Conservation (phyloP, 2,329 filamentous ascomycete genomes). For the Grosmannia clavigera region DNA sequence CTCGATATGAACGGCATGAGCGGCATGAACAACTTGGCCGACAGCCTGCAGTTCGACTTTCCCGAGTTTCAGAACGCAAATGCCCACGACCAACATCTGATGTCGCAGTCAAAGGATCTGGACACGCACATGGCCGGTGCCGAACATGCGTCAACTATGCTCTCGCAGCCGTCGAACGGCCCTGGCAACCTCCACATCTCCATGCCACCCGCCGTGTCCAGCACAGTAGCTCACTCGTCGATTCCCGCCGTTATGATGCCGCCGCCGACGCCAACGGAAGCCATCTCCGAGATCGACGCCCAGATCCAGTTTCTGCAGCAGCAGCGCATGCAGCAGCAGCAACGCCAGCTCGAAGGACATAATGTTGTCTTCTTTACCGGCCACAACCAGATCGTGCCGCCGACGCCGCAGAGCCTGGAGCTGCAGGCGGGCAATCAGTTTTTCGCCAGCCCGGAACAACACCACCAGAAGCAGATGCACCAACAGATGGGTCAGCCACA, state of each 20-base stretch:
- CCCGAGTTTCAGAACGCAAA: slow-evolving; percentile 34
- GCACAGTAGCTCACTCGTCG: slow-evolving; percentile 28
- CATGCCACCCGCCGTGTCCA: slow-evolving; percentile 31
- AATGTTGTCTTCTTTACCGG: slow-evolving; percentile 40
- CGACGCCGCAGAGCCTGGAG: slow-evolving; percentile 71
- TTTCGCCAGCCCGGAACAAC: slow-evolving; percentile 44
- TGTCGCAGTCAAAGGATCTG: slow-evolving; percentile 24
- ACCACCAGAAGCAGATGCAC: slow-evolving; percentile 31
- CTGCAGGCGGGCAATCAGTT: slow-evolving; percentile 51
- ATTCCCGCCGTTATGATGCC: slow-evolving; percentile 34
- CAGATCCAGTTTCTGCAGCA: slow-evolving; percentile 55
- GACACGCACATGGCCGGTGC: slow-evolving; percentile 39
- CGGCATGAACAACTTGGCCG: slow-evolving; percentile 17
- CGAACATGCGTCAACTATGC: slow-evolving; percentile 22
- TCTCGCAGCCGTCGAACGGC: slow-evolving; percentile 17
- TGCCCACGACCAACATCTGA: slow-evolving; percentile 12
- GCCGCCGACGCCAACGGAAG: slow-evolving; percentile 34
- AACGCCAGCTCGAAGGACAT: slow-evolving; percentile 45
- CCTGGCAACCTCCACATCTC: slow-evolving; percentile 24
- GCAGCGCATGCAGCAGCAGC: slow-evolving; percentile 49
- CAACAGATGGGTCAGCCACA: slow-evolving; percentile 30
- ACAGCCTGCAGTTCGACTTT: slow-evolving; percentile 48
- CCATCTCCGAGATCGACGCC: slow-evolving; percentile 48
- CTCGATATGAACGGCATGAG: slow-evolving; percentile 45
- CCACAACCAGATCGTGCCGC: slow-evolving; percentile 53